Percentiles rank a stretch among this genome's conserved stretches.
phyloP scores from a whole-genome alignment of 352 stramenopile genomes.

The Albugo laibachii region DNA sequence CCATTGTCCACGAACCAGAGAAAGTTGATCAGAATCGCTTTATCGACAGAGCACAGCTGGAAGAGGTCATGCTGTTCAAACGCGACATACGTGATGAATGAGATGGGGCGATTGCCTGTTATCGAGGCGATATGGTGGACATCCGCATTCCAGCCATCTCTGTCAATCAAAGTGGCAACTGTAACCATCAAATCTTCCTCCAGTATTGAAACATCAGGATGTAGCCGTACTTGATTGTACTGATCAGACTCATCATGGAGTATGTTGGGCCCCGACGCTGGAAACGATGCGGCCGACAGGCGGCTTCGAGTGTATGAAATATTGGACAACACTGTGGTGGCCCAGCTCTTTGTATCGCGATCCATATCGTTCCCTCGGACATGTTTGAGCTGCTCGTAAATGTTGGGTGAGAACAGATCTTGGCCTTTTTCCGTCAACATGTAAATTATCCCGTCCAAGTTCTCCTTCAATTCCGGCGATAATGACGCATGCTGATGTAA shows the following conservation, averaged over 20 bases:
- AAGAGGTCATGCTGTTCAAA: slow-evolving; percentile 75
- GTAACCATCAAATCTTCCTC: slow-evolving; percentile 42
- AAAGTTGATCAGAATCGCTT: slow-evolving; percentile 57
- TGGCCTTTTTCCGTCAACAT: slow-evolving; percentile 63
- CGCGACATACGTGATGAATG: slow-evolving; percentile 66
- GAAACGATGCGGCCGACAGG: slow-evolving; percentile 1
- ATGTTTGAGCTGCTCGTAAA: slow-evolving; percentile 61
- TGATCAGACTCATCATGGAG: slow-evolving; percentile 1
- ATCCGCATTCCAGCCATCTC: slow-evolving; percentile 55
- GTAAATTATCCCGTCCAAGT: slow-evolving; percentile 51
- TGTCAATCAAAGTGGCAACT: slow-evolving; percentile 46
- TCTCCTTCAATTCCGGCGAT: slow-evolving; percentile 37
- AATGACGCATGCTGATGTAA: slow-evolving; percentile 37
- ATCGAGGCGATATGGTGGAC: slow-evolving; percentile 36
- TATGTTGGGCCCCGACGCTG: slow-evolving; percentile 4
- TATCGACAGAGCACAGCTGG: slow-evolving; percentile 45
- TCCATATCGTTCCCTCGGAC: slow-evolving; percentile 47
- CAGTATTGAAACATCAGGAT: slow-evolving; percentile 33
- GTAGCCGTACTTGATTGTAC: slow-evolving; percentile 24
- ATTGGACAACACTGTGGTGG: slow-evolving; percentile 46
- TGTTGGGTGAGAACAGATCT: slow-evolving; percentile 61
- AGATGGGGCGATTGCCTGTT: slow-evolving; percentile 47
- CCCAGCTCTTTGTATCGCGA: slow-evolving; percentile 63
- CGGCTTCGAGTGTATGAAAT: slow-evolving; percentile 62
- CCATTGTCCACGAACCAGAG: slow-evolving; percentile 62